phyloP scores from a whole-genome alignment of 2,329 filamentous ascomycete species.

The Dactylellina parvicollis region DNA sequence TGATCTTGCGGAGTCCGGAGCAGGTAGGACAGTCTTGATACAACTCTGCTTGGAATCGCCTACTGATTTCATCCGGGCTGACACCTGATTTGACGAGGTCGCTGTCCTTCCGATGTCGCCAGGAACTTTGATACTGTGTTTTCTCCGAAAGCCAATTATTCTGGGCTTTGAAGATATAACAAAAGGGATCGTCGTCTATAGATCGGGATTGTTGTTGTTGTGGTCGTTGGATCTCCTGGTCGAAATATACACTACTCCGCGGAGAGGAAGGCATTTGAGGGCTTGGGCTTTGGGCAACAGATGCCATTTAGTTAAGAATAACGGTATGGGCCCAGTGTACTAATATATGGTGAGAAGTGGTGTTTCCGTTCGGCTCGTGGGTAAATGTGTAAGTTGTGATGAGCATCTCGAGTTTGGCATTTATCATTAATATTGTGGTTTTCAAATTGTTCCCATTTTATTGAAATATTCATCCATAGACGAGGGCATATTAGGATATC shows the following conservation, averaged over 20 bases:
- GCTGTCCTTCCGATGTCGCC: conserved; percentile 1
- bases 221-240: background rate
- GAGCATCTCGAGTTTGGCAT: no score
- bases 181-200: background rate
- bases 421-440: no score
- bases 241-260: background rate
- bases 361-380: no score
- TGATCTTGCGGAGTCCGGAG: background rate
- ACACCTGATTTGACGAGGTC: conserved; percentile 7
- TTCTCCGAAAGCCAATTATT: background rate
- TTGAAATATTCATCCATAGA: no score
- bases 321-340: no score
- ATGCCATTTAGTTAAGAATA: no score
- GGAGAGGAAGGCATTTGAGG: background rate
- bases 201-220: background rate
- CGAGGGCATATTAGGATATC: no score
- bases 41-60: background rate
- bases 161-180: background rate
- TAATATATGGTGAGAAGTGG: no score
- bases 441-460: no score
- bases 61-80: background rate
- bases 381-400: no score
- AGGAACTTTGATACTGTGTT: background rate
- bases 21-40: background rate
- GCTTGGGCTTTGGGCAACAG: background rate